Percentiles rank a stretch among this genome's conserved stretches.
Conservation (phyloP, 768 basidiomycete species). For the Lactarius psammicola region DNA sequence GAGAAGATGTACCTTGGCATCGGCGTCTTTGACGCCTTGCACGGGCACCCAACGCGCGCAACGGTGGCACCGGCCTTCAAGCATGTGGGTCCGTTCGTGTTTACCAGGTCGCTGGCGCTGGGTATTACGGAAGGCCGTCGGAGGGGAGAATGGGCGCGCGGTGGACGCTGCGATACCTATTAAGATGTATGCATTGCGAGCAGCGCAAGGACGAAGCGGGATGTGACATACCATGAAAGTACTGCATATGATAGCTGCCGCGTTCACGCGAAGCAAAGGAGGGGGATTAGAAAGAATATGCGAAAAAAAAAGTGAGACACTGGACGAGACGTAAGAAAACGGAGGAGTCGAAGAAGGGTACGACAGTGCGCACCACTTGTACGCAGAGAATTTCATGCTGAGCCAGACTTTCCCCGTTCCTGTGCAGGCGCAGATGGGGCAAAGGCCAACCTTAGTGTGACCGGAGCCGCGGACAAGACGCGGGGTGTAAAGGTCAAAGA, state of each 20-base stretch:
- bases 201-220: not conserved
- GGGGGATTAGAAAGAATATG: not conserved
- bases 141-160: slow-evolving; percentile 75
- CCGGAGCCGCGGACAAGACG: slow-evolving; percentile 73
- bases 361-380: slow-evolving; percentile 60
- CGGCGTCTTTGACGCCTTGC: slow-evolving; percentile 71
- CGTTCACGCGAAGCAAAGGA: not conserved
- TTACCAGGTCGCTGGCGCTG: slow-evolving; percentile 50
- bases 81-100: slow-evolving; percentile 55
- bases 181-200: slow-evolving; percentile 1
- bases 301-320: slow-evolving; percentile 8
- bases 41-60: slow-evolving; percentile 71
- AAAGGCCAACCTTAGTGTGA: slow-evolving; percentile 66
- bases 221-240: slow-evolving; percentile 58
- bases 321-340: slow-evolving; percentile 5
- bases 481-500: slow-evolving; percentile 74
- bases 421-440: slow-evolving; percentile 74
- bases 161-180: slow-evolving; percentile 70
- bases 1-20: slow-evolving; percentile 54
- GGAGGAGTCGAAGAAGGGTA: not conserved
- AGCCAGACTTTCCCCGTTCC: slow-evolving; percentile 70
- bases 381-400: slow-evolving; percentile 77
- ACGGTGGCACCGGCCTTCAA: slow-evolving; percentile 76
- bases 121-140: slow-evolving; percentile 55
- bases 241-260: slow-evolving; percentile 78